Evolutionary conservation across 169 alveolate species (phyloP).

Genomic region (Babesia bovis): DNA sequence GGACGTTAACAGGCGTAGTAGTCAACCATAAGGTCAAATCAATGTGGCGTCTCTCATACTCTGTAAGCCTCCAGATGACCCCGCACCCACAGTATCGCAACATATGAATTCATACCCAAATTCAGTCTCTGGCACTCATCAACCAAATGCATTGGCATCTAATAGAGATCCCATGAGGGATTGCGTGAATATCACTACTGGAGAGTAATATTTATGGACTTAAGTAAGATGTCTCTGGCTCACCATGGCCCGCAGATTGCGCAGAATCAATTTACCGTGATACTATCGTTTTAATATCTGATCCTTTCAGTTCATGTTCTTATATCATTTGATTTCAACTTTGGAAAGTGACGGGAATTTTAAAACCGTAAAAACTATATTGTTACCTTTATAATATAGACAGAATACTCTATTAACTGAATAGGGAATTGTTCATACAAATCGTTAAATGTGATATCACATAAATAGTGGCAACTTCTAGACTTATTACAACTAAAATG

Average conservation of each 20-base stretch:
- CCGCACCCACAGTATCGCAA: constrained; percentile 25
- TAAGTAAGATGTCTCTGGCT: constrained; percentile 8
- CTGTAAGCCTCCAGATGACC: constrained; percentile 6
- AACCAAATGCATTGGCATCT: neutral
- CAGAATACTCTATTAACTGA: too few relatives aligned
- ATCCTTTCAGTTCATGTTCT: neutral
- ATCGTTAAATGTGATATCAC: too few relatives aligned
- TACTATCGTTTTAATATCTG: neutral
- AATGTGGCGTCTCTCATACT: constrained; percentile 30
- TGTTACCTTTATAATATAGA: too few relatives aligned
- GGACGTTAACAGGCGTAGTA: neutral
- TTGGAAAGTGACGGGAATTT: too few relatives aligned
- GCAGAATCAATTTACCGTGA: neutral
- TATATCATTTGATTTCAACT: neutral
- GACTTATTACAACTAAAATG: neutral
- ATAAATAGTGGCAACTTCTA: too few relatives aligned
- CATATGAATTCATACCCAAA: neutral
- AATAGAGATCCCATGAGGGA: neutral
- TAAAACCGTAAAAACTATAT: too few relatives aligned
- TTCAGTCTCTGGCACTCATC: neutral
- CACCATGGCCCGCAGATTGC: constrained; percentile 20
- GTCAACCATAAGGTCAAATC: neutral
- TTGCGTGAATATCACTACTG: neutral
- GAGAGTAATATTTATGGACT: neutral
- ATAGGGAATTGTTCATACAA: too few relatives aligned